These are phyloP conservation scores for Auriscalpium vulgare DNA, from an alignment of 768 basidiomycete species.

Conservation along the genomic window DNA sequence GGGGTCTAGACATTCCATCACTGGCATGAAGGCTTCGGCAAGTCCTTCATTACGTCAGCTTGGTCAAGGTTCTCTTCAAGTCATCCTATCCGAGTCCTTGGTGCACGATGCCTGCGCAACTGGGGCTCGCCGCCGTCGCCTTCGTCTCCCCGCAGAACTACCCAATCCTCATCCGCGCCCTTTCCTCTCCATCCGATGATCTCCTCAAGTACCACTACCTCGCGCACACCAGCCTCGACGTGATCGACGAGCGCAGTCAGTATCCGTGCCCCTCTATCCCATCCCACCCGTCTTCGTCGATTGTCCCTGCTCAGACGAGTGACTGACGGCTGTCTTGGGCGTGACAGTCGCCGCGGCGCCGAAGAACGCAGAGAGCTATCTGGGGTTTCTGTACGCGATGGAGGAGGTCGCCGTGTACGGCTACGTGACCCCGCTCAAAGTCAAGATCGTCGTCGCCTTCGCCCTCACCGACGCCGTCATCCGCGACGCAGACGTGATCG, in stretches of 20 bases:
- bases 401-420: constrained; percentile 92
- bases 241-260: constrained; percentile 87
- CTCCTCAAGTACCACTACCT: constrained; percentile 85
- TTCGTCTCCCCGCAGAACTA: constrained; percentile 83
- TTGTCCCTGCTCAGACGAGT: neutral
- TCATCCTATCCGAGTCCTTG: neutral
- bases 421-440: constrained; percentile 79
- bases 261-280: constrained; percentile 8
- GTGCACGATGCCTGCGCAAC: constrained; percentile 50
- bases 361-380: constrained; percentile 71
- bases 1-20: no score
- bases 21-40: no score
- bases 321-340: constrained; percentile 11
- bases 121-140: constrained; percentile 73
- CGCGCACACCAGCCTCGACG: constrained; percentile 84
- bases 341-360: constrained; percentile 30
- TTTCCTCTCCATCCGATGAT: constrained; percentile 47
- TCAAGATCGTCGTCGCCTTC: constrained; percentile 80
- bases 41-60: no score
- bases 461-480: constrained; percentile 77
- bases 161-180: constrained; percentile 71
- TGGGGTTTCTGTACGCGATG: constrained; percentile 82
- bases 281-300: neutral
- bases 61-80: no score
- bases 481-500: constrained; percentile 69